Conservation (phyloP, 78 protist species). For the Dictyostelium brefeldianum region DNA sequence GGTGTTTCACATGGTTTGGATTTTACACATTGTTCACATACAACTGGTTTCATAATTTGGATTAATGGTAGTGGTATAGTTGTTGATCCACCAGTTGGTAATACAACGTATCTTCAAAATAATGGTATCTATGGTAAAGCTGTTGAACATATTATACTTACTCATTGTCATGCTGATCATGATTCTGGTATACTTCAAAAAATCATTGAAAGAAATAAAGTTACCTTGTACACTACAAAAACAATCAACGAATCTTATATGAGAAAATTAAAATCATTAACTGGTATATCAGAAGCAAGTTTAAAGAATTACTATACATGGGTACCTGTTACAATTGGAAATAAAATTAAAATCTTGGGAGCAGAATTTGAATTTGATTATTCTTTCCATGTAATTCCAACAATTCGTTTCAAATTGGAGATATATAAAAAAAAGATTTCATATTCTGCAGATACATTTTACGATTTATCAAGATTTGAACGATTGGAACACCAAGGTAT, state of each 20-base stretch:
- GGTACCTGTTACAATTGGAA: conserved; percentile 82
- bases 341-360: conserved; percentile 67
- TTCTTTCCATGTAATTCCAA: conserved; percentile 81
- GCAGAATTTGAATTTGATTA: conserved; percentile 83
- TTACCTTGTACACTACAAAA: conserved; percentile 81
- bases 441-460: conserved; percentile 83
- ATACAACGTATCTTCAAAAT: conserved; percentile 49
- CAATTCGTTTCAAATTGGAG: conserved; percentile 68
- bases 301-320: conserved; percentile 48
- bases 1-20: conserved; percentile 89
- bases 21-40: conserved; percentile 40
- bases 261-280: conserved; percentile 76
- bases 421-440: conserved; percentile 53
- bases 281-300: conserved; percentile 36
- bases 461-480: conserved; percentile 68
- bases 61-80: conserved; percentile 82
- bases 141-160: conserved; percentile 84
- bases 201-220: conserved; percentile 64
- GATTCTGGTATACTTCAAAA: conserved; percentile 87
- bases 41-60: conserved; percentile 91
- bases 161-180: conserved; percentile 92
- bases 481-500: conserved; percentile 34
- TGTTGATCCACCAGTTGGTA: conserved; percentile 85
- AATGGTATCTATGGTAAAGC: conserved; percentile 35
- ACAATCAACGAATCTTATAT: conserved; percentile 71